Evolutionary conservation across 1,139 yeast species (phyloP).

Genomic region (Scheffersomyces segobiensis): DNA sequence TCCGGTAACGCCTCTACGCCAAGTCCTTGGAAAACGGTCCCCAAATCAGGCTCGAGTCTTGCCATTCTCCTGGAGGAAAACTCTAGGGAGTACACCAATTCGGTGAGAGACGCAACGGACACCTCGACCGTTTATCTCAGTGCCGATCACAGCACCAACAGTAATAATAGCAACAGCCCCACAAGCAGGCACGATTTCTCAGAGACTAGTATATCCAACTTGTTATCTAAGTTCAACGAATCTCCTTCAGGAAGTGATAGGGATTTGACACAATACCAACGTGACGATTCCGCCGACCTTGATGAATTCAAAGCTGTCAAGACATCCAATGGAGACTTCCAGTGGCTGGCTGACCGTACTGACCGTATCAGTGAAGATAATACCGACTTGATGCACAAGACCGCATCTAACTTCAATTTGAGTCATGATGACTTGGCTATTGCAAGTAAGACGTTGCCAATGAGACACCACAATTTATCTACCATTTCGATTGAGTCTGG

Average conservation of each 20-base stretch:
- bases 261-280: slow-evolving; percentile 13
- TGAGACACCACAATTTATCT: slow-evolving; percentile 17
- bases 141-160: slow-evolving; percentile 1
- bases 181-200: slow-evolving; percentile 12
- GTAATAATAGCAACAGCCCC: background rate
- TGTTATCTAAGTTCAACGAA: slow-evolving; percentile 26
- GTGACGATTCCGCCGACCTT: slow-evolving; percentile 9
- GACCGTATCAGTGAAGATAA: slow-evolving; percentile 10
- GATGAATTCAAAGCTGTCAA: slow-evolving; percentile 34
- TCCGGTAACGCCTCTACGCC: slow-evolving; percentile 6
- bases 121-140: slow-evolving; percentile 11
- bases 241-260: slow-evolving; percentile 20
- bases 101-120: slow-evolving; percentile 3
- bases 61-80: slow-evolving; percentile 36
- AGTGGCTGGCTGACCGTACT: slow-evolving; percentile 20
- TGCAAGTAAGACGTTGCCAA: slow-evolving; percentile 6
- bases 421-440: slow-evolving; percentile 10
- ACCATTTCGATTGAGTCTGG: slow-evolving; percentile 17
- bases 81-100: slow-evolving; percentile 19
- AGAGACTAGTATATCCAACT: slow-evolving; percentile 20
- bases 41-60: slow-evolving; percentile 17
- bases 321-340: slow-evolving; percentile 26
- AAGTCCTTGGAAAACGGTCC: background rate
- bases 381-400: slow-evolving; percentile 10
- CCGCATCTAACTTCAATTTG: slow-evolving; percentile 1